A percentile compares a stretch with the other conserved stretches of the same genome.
These are phyloP conservation scores for Kodamaea arcana DNA, from an alignment of 1,139 yeast genomes.

Conservation along the genomic window DNA sequence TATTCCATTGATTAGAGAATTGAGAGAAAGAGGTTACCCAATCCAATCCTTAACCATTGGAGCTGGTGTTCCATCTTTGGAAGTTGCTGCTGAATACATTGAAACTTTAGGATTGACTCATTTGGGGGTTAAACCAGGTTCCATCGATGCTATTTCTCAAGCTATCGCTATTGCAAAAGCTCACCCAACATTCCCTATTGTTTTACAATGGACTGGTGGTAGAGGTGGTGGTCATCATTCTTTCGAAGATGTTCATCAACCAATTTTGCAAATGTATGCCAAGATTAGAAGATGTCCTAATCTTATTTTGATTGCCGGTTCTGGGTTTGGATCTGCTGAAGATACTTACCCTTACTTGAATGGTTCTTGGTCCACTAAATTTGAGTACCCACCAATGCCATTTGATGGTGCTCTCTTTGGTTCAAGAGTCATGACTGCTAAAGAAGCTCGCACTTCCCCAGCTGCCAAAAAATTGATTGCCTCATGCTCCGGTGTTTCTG, in stretches of 20 bases:
- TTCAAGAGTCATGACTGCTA: slow-evolving; percentile 95
- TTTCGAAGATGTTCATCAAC: slow-evolving; percentile 98
- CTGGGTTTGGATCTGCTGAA: slow-evolving; percentile 96
- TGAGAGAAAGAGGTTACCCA: slow-evolving; percentile 91
- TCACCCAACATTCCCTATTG: slow-evolving; percentile 93
- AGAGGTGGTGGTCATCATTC: slow-evolving; percentile 99
- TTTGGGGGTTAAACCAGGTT: slow-evolving; percentile 96
- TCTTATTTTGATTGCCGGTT: slow-evolving; percentile 90
- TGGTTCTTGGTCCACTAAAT: slow-evolving; percentile 87
- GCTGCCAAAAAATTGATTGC: slow-evolving; percentile 93
- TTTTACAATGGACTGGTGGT: slow-evolving; percentile 99
- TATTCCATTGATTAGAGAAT: slow-evolving; percentile 85
- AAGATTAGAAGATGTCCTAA: slow-evolving; percentile 89
- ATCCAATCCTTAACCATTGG: slow-evolving; percentile 95
- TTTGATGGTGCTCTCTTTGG: slow-evolving; percentile 96
- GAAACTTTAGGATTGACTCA: slow-evolving; percentile 89
- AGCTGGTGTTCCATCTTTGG: slow-evolving; percentile 98
- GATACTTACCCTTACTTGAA: slow-evolving; percentile 97
- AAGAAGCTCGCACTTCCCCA: slow-evolving; percentile 91
- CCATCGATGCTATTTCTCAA: slow-evolving; percentile 86
- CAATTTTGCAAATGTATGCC: slow-evolving; percentile 91
- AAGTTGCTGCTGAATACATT: slow-evolving; percentile 95
- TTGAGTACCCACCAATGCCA: slow-evolving; percentile 97
- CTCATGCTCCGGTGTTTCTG: slow-evolving; percentile 85
- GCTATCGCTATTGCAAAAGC: slow-evolving; percentile 89